Evolutionary conservation across 306 rosid species (phyloP).

Genomic region (Pachyrhizus erosus): DNA sequence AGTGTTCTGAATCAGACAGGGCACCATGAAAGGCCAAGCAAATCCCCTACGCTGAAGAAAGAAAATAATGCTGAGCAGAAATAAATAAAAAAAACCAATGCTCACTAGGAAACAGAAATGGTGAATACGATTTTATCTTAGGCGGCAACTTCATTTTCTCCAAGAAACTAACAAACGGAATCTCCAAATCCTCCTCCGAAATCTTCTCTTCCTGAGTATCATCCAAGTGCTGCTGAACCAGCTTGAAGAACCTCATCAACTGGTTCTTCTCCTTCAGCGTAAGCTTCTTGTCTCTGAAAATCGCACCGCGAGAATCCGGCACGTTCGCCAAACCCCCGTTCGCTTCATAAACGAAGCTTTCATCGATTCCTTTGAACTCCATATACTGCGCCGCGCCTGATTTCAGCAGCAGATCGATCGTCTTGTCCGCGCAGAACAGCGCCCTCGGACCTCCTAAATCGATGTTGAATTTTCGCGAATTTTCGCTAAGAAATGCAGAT

Average conservation of each 20-base stretch:
- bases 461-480: constrained; percentile 65
- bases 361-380: constrained; percentile 80
- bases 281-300: constrained; percentile 79
- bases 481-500: constrained; percentile 36
- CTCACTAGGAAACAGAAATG: constrained; percentile 58
- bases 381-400: constrained; percentile 67
- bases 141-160: constrained; percentile 75
- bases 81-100: constrained; percentile 45
- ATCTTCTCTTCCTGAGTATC: constrained; percentile 50
- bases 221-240: constrained; percentile 78
- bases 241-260: constrained; percentile 88
- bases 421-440: constrained; percentile 62
- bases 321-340: constrained; percentile 63
- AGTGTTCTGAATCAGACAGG: constrained; percentile 8
- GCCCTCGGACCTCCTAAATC: constrained; percentile 86
- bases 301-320: constrained; percentile 90
- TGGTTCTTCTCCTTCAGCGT: constrained; percentile 79
- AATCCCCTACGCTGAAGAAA: background rate
- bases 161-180: constrained; percentile 72
- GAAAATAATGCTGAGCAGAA: background rate
- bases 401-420: constrained; percentile 65
- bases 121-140: constrained; percentile 86
- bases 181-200: constrained; percentile 81
- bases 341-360: constrained; percentile 61
- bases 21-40: background rate